Conservation (phyloP, 2,329 filamentous ascomycete genomes). For the Diplodia scrobiculata region DNA sequence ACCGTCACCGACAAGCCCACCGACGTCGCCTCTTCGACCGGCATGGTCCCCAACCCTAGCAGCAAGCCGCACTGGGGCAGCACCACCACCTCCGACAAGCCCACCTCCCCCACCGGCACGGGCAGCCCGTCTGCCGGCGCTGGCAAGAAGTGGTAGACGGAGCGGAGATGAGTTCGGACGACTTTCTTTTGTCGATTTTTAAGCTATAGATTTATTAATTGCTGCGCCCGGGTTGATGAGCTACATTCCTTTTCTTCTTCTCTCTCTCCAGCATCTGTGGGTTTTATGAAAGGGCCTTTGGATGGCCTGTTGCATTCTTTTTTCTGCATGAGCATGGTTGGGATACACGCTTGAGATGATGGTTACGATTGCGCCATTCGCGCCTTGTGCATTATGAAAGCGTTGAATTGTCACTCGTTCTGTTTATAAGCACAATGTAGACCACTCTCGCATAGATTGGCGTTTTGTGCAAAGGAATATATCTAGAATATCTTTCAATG, state of each 20-base stretch:
- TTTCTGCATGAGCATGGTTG: neutral
- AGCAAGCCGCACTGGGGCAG: constrained; percentile 10
- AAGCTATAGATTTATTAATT: neutral
- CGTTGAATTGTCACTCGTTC: neutral
- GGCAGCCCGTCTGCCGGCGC: constrained; percentile 15
- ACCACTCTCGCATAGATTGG: neutral
- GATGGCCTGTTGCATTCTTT: neutral
- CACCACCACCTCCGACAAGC: constrained; percentile 2
- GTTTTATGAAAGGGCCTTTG: neutral
- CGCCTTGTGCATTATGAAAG: neutral
- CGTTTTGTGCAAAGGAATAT: neutral
- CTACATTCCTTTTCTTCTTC: neutral
- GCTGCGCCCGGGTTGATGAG: neutral
- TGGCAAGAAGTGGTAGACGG: constrained; percentile 7
- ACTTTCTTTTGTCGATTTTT: neutral
- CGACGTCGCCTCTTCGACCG: neutral
- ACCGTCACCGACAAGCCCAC: neutral
- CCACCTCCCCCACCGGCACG: neutral
- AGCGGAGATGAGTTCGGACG: too few species aligned
- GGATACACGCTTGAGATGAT: neutral
- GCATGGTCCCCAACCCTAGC: constrained; percentile 1
- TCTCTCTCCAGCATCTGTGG: neutral
- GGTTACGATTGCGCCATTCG: neutral
- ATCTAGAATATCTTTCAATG: too few species aligned
- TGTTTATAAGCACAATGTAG: neutral